Base-by-base conservation (phyloP, 2,329 filamentous ascomycete genomes). In the Aspergillus chevalieri region DNA sequence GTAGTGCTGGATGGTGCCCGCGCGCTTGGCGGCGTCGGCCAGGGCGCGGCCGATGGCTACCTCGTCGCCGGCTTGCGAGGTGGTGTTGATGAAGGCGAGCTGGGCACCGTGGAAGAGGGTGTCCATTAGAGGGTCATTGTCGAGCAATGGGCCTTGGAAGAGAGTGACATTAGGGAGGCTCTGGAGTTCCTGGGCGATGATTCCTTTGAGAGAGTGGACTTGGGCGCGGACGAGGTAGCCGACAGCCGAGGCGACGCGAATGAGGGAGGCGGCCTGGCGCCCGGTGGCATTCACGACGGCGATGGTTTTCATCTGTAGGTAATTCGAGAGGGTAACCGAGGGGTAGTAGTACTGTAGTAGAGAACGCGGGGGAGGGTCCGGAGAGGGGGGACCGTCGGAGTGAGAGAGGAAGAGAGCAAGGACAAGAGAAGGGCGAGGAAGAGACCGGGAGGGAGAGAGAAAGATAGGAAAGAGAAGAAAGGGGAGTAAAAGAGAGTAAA, bases 11-110 rank as follows among this genome's bases (percentile, higher is more conserved):
- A 97, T 82, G 26, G 70, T 65, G 45, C 87, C 84, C 36, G 86
- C 87, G 60, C 80, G 84, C 68, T 93, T 92, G 47, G 92, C 92
- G 12, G 89, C 90, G 64, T 95, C 88, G 52, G 91, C 93, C 52
- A 96, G 79, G 2, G 88, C 87, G 66, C 87, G 85, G 55, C 93
- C 93, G 58, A 96, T 94, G 36, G 85, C 83, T 51, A 93, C 80
- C 75, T 98, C 93, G 70, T 97, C 90, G 46, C 92, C 93, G 39
- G 69, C 65, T 75, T 94, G 95, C 63, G 95, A 94, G 4, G 90
- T 95, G 39, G 93, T 98, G 74, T 98, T 98, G 75, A 97, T 90
- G 70, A 97, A 98, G 52, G 93, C 93, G 46, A 94, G 79, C 60
- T 94, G 86, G 19, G 88, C 86, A 53, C 88, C 89, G 34, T 79